Percentiles rank a stretch among this genome's conserved stretches.
These are phyloP conservation scores for Glycine soja DNA, from an alignment of 306 rosid genomes.

Conservation along the genomic window DNA sequence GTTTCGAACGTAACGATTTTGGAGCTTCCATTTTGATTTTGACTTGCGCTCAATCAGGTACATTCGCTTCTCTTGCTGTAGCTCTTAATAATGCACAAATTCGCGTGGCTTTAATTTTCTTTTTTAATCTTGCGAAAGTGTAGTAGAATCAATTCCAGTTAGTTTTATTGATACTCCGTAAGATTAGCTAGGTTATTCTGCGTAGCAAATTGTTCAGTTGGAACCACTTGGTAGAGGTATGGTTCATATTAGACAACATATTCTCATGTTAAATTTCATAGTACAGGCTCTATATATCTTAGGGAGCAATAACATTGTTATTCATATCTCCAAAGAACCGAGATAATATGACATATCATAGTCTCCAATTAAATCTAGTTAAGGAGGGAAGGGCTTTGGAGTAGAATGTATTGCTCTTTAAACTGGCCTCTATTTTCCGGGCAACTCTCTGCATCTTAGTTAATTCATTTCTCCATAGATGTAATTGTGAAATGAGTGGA, in stretches of 20 bases:
- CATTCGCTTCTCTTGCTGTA: slow-evolving; percentile 6
- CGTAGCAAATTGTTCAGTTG: slow-evolving; percentile 17
- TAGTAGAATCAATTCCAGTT: not conserved
- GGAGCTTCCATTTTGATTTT: slow-evolving; percentile 10
- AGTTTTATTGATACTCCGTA: not conserved
- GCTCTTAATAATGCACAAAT: not conserved
- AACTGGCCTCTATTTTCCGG: not conserved
- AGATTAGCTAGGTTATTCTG: slow-evolving; percentile 16
- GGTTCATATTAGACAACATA: not conserved
- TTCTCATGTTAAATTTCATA: not conserved
- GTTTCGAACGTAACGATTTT: slow-evolving; percentile 13
- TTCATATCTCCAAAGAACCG: not conserved
- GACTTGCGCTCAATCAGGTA: slow-evolving; percentile 40
- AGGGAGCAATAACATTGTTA: not conserved
- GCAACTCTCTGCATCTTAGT: slow-evolving; percentile 54
- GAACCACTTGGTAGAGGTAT: slow-evolving; percentile 7
- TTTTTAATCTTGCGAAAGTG: not conserved
- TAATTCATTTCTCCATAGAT: slow-evolving; percentile 54
- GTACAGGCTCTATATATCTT: not conserved
- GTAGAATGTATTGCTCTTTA: slow-evolving; percentile 9
- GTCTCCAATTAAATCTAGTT: not conserved
- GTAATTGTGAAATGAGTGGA: not conserved
- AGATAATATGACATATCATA: slow-evolving; percentile 1
- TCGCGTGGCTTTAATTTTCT: not conserved
- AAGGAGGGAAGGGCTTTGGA: not conserved